Evolutionary conservation across 768 basidiomycete species (phyloP).

Genomic region (Boletales sp.): DNA sequence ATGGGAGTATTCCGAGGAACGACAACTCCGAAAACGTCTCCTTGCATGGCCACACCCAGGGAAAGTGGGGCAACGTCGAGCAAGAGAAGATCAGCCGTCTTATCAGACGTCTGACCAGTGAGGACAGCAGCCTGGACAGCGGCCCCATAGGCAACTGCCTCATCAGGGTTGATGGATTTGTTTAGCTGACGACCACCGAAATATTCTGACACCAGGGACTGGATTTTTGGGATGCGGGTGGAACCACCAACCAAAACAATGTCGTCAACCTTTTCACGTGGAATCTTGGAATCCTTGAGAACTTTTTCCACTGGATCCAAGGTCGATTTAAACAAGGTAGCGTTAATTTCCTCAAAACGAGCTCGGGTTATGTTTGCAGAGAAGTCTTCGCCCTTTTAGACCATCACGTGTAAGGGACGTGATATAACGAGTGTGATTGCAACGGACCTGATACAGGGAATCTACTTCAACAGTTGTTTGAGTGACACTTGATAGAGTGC

Average conservation of each 20-base stretch:
- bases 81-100: constrained; percentile 96
- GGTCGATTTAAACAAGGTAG: constrained; percentile 91
- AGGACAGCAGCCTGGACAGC: constrained; percentile 99
- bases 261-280: constrained; percentile 95
- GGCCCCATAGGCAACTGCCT: constrained; percentile 99
- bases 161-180: constrained; percentile 99
- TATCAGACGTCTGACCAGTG: constrained; percentile 97
- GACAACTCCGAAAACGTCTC: constrained; percentile 99
- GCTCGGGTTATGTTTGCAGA: constrained; percentile 98
- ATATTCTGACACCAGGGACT: constrained; percentile 96
- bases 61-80: constrained; percentile 98
- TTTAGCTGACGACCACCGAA: constrained; percentile 97
- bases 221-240: constrained; percentile 99
- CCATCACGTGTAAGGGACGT: constrained; percentile 6
- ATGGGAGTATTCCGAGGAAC: constrained; percentile 99
- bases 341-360: constrained; percentile 99
- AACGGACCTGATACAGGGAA: constrained; percentile 85
- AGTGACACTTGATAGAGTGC: constrained; percentile 95
- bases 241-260: constrained; percentile 99
- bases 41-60: constrained; percentile 99
- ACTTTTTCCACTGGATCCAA: constrained; percentile 99
- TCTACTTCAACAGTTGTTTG: constrained; percentile 99
- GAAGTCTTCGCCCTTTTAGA: constrained; percentile 86
- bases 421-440: neutral
- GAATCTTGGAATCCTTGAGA: constrained; percentile 97